Evolutionary conservation across 2,329 filamentous ascomycete species (phyloP).

Genomic region (Penicillium paneum): DNA sequence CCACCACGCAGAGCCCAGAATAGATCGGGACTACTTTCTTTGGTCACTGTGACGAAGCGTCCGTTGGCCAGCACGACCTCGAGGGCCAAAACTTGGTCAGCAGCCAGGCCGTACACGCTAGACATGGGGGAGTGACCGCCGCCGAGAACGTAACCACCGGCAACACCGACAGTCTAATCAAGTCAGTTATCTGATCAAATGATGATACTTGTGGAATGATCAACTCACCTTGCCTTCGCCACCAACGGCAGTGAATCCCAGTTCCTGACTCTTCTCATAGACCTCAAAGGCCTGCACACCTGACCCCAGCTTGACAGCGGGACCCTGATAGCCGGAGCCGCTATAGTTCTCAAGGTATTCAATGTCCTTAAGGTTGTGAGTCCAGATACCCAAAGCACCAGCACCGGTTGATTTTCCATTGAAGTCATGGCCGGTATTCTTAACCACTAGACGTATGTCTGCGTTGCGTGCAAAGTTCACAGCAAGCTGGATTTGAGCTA

Average conservation of each 20-base stretch:
- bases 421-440: slow-evolving; percentile 51
- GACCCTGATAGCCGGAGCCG: slow-evolving; percentile 46
- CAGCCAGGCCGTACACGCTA: slow-evolving; percentile 53
- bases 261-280: slow-evolving; percentile 15
- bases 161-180: slow-evolving; percentile 52
- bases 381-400: slow-evolving; percentile 51
- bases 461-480: slow-evolving; percentile 26
- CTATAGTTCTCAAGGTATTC: slow-evolving; percentile 42
- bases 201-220: background rate
- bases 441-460: slow-evolving; percentile 38
- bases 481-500: slow-evolving; percentile 36
- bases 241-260: slow-evolving; percentile 40
- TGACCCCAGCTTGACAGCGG: slow-evolving; percentile 53
- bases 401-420: slow-evolving; percentile 47
- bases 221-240: slow-evolving; percentile 13
- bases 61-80: slow-evolving; percentile 28
- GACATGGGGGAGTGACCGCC: slow-evolving; percentile 58
- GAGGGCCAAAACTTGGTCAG: slow-evolving; percentile 28
- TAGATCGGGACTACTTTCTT: slow-evolving; percentile 51
- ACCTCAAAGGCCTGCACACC: slow-evolving; percentile 43
- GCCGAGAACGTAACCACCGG: slow-evolving; percentile 60
- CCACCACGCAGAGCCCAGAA: slow-evolving; percentile 58
- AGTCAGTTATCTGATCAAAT: background rate
- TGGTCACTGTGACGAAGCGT: slow-evolving; percentile 27
- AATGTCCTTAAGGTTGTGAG: slow-evolving; percentile 47